phyloP scores from a whole-genome alignment of 1,139 yeast species.

The Yamadazyma kanchanaburiensis region DNA sequence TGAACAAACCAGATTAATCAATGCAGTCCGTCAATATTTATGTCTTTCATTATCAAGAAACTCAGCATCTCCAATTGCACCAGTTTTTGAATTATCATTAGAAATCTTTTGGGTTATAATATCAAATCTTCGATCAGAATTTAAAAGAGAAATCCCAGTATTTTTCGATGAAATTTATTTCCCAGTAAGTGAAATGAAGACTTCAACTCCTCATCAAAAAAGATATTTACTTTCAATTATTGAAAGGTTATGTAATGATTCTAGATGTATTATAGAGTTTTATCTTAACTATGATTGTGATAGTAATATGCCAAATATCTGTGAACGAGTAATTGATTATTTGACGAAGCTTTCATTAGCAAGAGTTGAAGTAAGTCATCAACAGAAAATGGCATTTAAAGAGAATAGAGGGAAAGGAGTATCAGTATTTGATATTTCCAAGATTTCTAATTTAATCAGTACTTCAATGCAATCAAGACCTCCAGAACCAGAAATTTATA shows the following conservation, averaged over 20 bases:
- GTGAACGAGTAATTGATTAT: constrained; percentile 77
- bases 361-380: constrained; percentile 67
- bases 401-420: constrained; percentile 61
- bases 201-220: constrained; percentile 91
- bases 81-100: constrained; percentile 86
- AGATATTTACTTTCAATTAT: constrained; percentile 77
- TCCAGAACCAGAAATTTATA: constrained; percentile 55
- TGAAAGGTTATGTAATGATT: constrained; percentile 80
- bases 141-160: constrained; percentile 90
- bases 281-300: constrained; percentile 96
- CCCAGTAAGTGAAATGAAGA: constrained; percentile 88
- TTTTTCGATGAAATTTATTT: constrained; percentile 90
- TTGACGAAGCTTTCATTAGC: constrained; percentile 71
- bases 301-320: constrained; percentile 74
- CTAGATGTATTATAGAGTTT: constrained; percentile 86
- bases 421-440: constrained; percentile 70
- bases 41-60: constrained; percentile 84
- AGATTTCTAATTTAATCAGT: constrained; percentile 74
- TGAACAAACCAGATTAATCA: constrained; percentile 62
- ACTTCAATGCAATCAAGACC: constrained; percentile 60
- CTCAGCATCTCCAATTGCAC: constrained; percentile 88
- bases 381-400: constrained; percentile 63
- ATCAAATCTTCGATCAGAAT: constrained; percentile 78
- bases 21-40: constrained; percentile 80
- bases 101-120: constrained; percentile 92